phyloP scores from a whole-genome alignment of 2,329 filamentous ascomycete species.

The Pseudocercospora cruenta region DNA sequence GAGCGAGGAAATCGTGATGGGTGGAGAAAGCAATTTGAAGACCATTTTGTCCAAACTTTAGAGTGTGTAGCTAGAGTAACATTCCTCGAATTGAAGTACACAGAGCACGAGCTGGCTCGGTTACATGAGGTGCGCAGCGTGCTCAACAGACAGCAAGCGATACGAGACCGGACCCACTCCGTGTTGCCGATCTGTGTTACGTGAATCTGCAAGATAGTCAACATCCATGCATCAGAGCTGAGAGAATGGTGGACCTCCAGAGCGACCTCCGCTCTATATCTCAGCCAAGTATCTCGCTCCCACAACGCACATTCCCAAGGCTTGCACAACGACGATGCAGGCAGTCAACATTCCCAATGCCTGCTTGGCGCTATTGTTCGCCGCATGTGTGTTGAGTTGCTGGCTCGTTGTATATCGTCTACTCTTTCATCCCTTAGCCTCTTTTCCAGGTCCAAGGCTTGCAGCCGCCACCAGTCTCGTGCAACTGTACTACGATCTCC shows the following conservation, averaged over 20 bases:
- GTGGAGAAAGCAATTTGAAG: conserved; percentile 40
- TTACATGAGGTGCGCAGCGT: too few relatives aligned
- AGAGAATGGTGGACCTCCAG: background rate
- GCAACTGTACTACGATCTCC: conserved; percentile 18
- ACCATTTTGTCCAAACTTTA: conserved; percentile 39
- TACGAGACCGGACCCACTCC: too few relatives aligned
- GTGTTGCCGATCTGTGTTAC: background rate
- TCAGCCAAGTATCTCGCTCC: background rate
- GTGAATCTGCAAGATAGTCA: background rate
- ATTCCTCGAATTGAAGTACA: background rate
- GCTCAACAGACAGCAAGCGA: too few relatives aligned
- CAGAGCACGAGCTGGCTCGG: too few relatives aligned
- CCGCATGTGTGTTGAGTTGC: background rate
- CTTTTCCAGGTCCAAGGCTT: conserved; percentile 40
- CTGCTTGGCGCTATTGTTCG: background rate
- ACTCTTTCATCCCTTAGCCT: conserved; percentile 40
- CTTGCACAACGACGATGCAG: background rate
- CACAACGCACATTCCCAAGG: background rate
- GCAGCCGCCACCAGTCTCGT: conserved; percentile 36
- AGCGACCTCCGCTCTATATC: background rate
- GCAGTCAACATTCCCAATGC: background rate
- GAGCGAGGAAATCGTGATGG: conserved; percentile 55
- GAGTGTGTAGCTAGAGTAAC: background rate
- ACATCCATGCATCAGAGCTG: background rate
- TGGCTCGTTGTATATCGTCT: conserved; percentile 33